Conservation (phyloP, 345 rosid species). For the Rubroshorea leprosula region DNA sequence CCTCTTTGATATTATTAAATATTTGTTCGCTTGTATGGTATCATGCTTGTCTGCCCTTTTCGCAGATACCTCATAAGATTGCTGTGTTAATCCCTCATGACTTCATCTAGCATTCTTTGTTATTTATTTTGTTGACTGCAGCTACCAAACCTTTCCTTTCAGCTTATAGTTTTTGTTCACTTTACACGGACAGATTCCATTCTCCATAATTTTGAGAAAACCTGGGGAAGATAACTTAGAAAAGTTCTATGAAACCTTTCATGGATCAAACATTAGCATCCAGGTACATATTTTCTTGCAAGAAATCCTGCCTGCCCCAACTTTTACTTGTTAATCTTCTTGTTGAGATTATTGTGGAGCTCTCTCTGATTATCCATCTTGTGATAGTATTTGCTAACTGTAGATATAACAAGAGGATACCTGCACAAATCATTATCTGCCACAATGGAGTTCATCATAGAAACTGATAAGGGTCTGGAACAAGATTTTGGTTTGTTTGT, state of each 20-base stretch:
- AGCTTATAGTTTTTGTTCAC: not conserved
- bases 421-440: constrained; percentile 67
- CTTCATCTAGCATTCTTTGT: not conserved
- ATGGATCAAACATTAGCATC: constrained; percentile 73
- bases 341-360: not conserved
- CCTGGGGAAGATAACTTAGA: constrained; percentile 45
- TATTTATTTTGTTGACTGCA: not conserved
- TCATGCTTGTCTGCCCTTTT: too few species aligned
- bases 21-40: not conserved
- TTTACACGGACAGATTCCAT: constrained; percentile 53
- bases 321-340: not conserved
- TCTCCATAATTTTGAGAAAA: constrained; percentile 49
- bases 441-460: constrained; percentile 66
- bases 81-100: not conserved
- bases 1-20: not conserved
- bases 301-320: not conserved
- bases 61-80: not conserved
- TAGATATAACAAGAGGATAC: constrained; percentile 70
- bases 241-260: constrained; percentile 79
- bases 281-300: constrained; percentile 48
- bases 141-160: not conserved
- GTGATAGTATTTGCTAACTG: constrained; percentile 74
- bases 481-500: not conserved
- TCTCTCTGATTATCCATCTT: constrained; percentile 28
- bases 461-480: constrained; percentile 58